A percentile compares a stretch with the other conserved stretches of the same genome.
Evolutionary conservation across 306 rosid species (phyloP).

Genomic region (Trichosanthes cucumerina): DNA sequence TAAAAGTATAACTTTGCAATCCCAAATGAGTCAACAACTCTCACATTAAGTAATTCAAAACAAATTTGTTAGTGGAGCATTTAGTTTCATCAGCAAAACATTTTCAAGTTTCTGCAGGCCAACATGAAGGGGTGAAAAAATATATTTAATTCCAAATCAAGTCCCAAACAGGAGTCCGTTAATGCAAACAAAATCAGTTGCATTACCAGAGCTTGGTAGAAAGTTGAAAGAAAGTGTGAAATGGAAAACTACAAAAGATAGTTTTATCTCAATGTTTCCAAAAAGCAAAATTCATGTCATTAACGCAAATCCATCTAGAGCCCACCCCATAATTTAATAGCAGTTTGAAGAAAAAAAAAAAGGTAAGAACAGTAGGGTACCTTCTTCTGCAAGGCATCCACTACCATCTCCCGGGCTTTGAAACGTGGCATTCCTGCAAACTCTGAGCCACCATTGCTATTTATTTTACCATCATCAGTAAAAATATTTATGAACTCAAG

Average conservation of each 20-base stretch:
- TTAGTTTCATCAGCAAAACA: background rate
- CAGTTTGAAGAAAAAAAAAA: background rate
- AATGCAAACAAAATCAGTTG: background rate
- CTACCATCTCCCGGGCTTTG: conserved; percentile 61
- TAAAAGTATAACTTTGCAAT: background rate
- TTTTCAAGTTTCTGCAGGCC: background rate
- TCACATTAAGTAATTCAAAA: background rate
- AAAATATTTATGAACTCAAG: conserved; percentile 72
- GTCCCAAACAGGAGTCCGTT: background rate
- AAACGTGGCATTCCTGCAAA: conserved; percentile 85
- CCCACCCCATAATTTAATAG: background rate
- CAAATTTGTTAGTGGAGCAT: background rate
- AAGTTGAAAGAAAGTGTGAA: background rate
- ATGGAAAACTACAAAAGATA: background rate
- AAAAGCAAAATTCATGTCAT: background rate
- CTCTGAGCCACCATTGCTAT: conserved; percentile 76
- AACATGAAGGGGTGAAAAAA: background rate
- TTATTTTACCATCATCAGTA: conserved; percentile 83
- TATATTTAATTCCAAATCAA: background rate
- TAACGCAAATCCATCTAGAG: background rate
- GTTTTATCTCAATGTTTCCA: background rate
- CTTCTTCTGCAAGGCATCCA: conserved; percentile 69
- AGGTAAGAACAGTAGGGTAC: conserved; percentile 24
- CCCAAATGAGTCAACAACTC: background rate
- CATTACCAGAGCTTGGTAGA: background rate